Evolutionary conservation across 2,329 filamentous ascomycete genomes (phyloP).

Genomic region (Fusarium sp.): DNA sequence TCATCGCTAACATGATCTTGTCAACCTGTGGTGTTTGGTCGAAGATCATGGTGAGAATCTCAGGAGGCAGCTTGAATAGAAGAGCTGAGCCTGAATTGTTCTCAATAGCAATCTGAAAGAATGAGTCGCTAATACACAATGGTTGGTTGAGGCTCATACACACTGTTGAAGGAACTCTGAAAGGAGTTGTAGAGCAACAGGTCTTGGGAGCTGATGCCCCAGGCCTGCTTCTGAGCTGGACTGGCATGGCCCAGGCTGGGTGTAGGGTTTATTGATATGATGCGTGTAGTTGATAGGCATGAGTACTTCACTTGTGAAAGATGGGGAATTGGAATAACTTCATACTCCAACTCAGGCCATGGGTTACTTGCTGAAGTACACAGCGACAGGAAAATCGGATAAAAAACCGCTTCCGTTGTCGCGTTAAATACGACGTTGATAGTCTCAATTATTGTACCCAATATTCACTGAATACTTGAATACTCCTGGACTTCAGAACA

Average conservation of each 20-base stretch:
- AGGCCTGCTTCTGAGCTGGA: constrained; percentile 6
- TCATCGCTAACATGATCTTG: constrained; percentile 29
- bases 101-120: background rate
- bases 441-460: background rate
- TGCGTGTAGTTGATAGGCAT: background rate
- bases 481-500: background rate
- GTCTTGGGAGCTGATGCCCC: background rate
- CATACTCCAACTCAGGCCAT: background rate
- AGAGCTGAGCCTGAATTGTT: background rate
- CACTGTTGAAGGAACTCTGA: constrained; percentile 26
- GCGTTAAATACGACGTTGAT: too few relatives aligned
- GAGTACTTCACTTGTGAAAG: background rate
- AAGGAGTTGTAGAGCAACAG: background rate
- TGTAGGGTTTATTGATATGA: background rate
- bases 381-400: background rate
- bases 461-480: background rate
- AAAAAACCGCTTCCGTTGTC: background rate
- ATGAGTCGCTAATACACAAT: background rate
- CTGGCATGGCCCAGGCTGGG: constrained; percentile 5
- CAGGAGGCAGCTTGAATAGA: constrained; percentile 38
- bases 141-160: background rate
- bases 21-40: constrained; percentile 16
- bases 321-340: background rate
- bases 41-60: constrained; percentile 41
- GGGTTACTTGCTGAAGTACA: background rate